Evolutionary conservation across 2,329 filamentous ascomycete species (phyloP).

Genomic region (Diaporthe vaccinii): DNA sequence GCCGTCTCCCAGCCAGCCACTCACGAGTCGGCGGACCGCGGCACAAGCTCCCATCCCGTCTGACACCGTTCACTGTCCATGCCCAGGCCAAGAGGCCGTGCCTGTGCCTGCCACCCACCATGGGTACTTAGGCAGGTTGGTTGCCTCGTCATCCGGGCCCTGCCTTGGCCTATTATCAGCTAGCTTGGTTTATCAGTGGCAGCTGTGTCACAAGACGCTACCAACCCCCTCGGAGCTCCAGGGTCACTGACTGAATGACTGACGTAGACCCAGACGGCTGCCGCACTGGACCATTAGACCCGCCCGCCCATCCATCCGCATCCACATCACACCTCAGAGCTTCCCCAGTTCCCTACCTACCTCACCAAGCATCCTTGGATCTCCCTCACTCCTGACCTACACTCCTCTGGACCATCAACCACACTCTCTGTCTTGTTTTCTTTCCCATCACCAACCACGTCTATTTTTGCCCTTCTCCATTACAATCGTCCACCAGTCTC

Average conservation of each 20-base stretch:
- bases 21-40: slow-evolving; percentile 19
- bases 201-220: slow-evolving; percentile 29
- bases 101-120: slow-evolving; percentile 7
- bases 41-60: slow-evolving; percentile 25
- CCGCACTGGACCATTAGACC: slow-evolving; percentile 28
- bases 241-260: slow-evolving; percentile 20
- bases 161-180: slow-evolving; percentile 32
- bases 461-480: slow-evolving; percentile 8
- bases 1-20: not conserved
- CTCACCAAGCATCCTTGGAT: slow-evolving; percentile 16
- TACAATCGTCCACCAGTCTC: slow-evolving; percentile 13
- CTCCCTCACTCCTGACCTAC: slow-evolving; percentile 21
- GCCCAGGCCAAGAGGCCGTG: not conserved
- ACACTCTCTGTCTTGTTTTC: slow-evolving; percentile 27
- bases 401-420: slow-evolving; percentile 25
- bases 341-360: slow-evolving; percentile 34
- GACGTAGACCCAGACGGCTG: slow-evolving; percentile 33
- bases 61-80: slow-evolving; percentile 12
- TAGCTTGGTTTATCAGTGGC: slow-evolving; percentile 15
- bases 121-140: not conserved
- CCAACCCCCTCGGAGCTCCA: slow-evolving; percentile 6
- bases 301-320: slow-evolving; percentile 14
- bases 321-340: slow-evolving; percentile 36
- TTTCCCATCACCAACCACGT: slow-evolving; percentile 23
- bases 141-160: slow-evolving; percentile 35